A percentile compares a stretch with the other conserved stretches of the same genome.
phyloP scores from a whole-genome alignment of 345 rosid species.

The Eucalyptus cloeziana region DNA sequence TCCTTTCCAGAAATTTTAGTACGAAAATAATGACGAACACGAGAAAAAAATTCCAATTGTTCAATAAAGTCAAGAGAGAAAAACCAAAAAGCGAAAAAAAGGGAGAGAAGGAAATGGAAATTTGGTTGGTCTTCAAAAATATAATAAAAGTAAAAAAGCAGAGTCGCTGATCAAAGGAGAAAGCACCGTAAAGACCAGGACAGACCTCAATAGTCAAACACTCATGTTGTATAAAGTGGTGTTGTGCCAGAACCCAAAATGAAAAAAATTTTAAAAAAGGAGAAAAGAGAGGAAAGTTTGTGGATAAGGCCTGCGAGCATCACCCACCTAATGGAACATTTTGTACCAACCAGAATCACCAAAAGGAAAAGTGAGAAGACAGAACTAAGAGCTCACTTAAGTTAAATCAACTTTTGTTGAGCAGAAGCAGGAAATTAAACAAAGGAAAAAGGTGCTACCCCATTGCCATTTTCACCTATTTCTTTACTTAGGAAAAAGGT shows the following conservation, averaged over 20 bases:
- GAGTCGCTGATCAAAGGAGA: neutral
- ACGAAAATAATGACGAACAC: slow-evolving; percentile 1
- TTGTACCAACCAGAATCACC: neutral
- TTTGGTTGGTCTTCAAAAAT: neutral
- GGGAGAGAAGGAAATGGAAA: neutral
- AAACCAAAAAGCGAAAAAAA: neutral
- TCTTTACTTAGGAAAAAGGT: slow-evolving; percentile 11
- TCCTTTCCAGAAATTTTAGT: neutral
- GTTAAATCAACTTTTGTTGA: neutral
- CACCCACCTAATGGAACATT: neutral
- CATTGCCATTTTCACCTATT: neutral
- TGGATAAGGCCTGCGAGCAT: neutral
- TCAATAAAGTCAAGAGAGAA: neutral
- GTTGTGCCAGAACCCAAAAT: neutral
- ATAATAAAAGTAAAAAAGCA: no score
- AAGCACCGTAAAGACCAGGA: neutral
- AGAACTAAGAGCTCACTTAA: neutral
- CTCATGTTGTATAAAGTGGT: neutral
- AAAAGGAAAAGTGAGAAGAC: neutral
- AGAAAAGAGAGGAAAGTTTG: neutral
- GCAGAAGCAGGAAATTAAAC: neutral
- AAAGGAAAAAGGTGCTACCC: neutral
- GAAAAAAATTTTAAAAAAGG: neutral
- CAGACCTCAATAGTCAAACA: neutral
- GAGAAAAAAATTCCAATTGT: neutral